phyloP scores from a whole-genome alignment of 805 yeast species.

The Wickerhamiella qilinensis region DNA sequence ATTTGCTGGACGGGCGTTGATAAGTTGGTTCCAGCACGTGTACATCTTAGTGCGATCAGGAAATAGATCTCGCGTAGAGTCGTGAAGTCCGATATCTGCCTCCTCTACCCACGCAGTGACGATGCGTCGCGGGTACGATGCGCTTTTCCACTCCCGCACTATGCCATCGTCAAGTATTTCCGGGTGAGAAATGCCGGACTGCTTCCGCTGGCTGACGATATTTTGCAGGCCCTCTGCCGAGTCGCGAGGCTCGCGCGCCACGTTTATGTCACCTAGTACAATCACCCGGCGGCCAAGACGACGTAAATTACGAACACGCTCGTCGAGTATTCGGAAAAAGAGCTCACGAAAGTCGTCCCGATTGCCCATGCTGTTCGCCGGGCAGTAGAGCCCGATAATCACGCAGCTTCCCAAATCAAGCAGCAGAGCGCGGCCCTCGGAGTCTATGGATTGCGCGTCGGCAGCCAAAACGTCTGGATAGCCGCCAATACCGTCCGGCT shows the following conservation, averaged over 20 bases:
- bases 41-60: slow-evolving; percentile 50
- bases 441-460: slow-evolving; percentile 37
- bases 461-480: slow-evolving; percentile 32
- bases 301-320: slow-evolving; percentile 40
- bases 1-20: slow-evolving; percentile 62
- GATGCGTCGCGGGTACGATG: slow-evolving; percentile 28
- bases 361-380: slow-evolving; percentile 69
- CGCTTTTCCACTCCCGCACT: slow-evolving; percentile 24
- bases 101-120: slow-evolving; percentile 31
- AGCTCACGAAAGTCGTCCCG: slow-evolving; percentile 43
- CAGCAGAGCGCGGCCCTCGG: slow-evolving; percentile 72
- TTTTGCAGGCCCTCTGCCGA: slow-evolving; percentile 49
- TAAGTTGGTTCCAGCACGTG: slow-evolving; percentile 82
- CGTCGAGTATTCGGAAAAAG: slow-evolving; percentile 43
- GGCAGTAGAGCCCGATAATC: slow-evolving; percentile 58
- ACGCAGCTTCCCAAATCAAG: slow-evolving; percentile 40
- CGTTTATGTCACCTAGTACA: slow-evolving; percentile 79
- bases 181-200: slow-evolving; percentile 5
- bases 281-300: slow-evolving; percentile 51
- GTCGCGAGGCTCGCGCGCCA: slow-evolving; percentile 65
- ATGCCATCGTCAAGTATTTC: slow-evolving; percentile 9
- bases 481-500: slow-evolving; percentile 46
- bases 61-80: slow-evolving; percentile 31
- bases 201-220: neutral
- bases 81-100: slow-evolving; percentile 17